These are phyloP conservation scores for Acorus calamus DNA, from an alignment of 106 monocot genomes.

Conservation along the genomic window DNA sequence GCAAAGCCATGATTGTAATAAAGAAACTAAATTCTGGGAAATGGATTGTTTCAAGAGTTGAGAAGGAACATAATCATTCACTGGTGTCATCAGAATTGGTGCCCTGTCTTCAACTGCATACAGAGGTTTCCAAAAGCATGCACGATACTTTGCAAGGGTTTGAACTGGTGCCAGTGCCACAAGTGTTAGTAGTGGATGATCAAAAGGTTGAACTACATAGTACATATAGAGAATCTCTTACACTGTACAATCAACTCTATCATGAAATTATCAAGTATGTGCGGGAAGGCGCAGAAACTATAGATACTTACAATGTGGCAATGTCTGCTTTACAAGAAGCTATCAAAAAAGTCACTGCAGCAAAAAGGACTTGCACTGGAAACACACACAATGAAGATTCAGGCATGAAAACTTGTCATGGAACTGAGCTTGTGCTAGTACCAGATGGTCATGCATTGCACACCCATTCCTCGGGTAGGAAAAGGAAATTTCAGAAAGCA, in stretches of 20 bases:
- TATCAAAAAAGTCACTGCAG: slow-evolving; percentile 35
- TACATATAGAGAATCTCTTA: slow-evolving; percentile 16
- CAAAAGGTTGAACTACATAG: slow-evolving; percentile 5
- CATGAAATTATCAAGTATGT: slow-evolving; percentile 40
- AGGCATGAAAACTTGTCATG: neutral
- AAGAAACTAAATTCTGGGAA: too few relatives aligned
- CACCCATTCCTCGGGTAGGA: slow-evolving; percentile 2
- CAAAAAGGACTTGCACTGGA: slow-evolving; percentile 16
- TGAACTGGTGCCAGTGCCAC: neutral
- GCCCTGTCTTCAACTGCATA: neutral
- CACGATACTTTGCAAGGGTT: neutral
- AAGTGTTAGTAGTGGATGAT: neutral
- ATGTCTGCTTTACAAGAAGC: slow-evolving; percentile 46
- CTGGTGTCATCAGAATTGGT: neutral
- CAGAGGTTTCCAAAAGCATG: neutral
- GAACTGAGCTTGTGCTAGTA: neutral
- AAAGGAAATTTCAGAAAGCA: slow-evolving; percentile 4
- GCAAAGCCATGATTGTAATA: too few relatives aligned
- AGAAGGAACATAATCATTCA: too few relatives aligned
- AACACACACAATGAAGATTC: neutral
- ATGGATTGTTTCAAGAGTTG: neutral
- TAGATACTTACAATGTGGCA: slow-evolving; percentile 38
- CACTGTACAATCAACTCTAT: slow-evolving; percentile 32
- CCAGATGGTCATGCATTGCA: neutral
- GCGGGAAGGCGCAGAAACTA: slow-evolving; percentile 33